Conservation (phyloP, 441 rosid genomes). For the Aquilaria agallochum region DNA sequence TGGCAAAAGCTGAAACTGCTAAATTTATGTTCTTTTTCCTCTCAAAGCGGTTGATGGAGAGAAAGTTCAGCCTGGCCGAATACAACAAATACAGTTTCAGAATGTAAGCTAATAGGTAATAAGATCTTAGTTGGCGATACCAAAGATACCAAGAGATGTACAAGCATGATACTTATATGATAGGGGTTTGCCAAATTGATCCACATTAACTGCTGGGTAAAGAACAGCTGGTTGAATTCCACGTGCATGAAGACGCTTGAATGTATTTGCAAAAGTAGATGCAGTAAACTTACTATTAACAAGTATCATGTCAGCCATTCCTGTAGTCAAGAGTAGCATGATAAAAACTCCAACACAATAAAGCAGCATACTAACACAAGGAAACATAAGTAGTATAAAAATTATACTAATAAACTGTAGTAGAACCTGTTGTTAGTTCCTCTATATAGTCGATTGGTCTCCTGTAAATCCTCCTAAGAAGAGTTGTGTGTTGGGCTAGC, state of each 20-base stretch:
- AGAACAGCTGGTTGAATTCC: constrained; percentile 80
- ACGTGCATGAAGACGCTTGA: constrained; percentile 63
- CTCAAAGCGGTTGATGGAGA: constrained; percentile 79
- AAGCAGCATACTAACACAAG: not conserved
- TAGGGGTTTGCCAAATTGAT: constrained; percentile 61
- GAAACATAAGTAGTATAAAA: constrained; percentile 1
- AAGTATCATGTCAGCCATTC: constrained; percentile 87
- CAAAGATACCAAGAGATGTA: constrained; percentile 27
- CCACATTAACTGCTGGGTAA: constrained; percentile 80
- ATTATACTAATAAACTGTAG: not conserved
- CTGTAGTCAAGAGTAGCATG: constrained; percentile 30
- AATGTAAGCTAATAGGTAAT: not conserved
- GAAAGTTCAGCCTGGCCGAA: constrained; percentile 66
- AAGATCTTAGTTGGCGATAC: not conserved
- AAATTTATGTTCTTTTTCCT: constrained; percentile 80
- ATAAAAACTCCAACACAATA: not conserved
- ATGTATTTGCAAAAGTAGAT: constrained; percentile 77
- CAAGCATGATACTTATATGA: constrained; percentile 51
- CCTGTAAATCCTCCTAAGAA: constrained; percentile 71
- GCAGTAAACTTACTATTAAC: constrained; percentile 91
- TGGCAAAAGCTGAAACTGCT: constrained; percentile 78
- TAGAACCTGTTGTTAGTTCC: constrained; percentile 74
- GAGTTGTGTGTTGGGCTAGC: constrained; percentile 73
- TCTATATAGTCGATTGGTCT: constrained; percentile 83
- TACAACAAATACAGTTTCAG: constrained; percentile 6